Percentiles rank a stretch among this genome's conserved stretches.
Evolutionary conservation across 2,329 filamentous ascomycete genomes (phyloP).

Genomic region (Scedosporium dehoogii): DNA sequence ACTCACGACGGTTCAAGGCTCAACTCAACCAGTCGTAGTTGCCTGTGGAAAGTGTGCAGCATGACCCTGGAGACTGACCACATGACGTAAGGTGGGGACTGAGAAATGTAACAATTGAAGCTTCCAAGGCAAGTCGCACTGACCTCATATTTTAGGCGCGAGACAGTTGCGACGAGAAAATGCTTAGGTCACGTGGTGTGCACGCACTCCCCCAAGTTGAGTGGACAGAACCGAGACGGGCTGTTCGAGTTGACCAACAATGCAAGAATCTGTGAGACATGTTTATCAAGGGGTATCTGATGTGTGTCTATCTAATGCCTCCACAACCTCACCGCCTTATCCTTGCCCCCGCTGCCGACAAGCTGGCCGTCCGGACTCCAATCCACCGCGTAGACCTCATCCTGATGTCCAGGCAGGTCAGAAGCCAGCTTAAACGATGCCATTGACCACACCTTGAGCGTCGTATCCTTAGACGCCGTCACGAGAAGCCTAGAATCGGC

Average conservation of each 20-base stretch:
- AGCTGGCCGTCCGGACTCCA: slow-evolving; percentile 87
- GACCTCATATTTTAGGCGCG: no score
- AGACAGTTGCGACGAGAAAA: no score
- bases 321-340: slow-evolving; percentile 67
- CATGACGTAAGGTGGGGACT: not conserved
- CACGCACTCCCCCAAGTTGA: no score
- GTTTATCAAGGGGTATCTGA: slow-evolving; percentile 1
- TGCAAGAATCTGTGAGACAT: no score
- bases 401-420: slow-evolving; percentile 81
- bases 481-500: slow-evolving; percentile 85
- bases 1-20: no score
- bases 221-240: no score
- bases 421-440: slow-evolving; percentile 67
- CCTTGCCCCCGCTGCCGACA: slow-evolving; percentile 86
- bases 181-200: no score
- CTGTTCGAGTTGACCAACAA: no score
- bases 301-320: slow-evolving; percentile 37
- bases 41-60: not conserved
- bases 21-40: no score
- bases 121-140: no score
- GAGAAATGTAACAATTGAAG: not conserved
- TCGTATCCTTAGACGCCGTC: slow-evolving; percentile 83
- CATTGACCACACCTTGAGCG: slow-evolving; percentile 91
- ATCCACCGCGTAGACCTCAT: slow-evolving; percentile 89
- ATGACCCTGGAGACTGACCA: not conserved